Conservation (phyloP, 2,329 filamentous ascomycete species). For the Hypomyces rosellus region DNA sequence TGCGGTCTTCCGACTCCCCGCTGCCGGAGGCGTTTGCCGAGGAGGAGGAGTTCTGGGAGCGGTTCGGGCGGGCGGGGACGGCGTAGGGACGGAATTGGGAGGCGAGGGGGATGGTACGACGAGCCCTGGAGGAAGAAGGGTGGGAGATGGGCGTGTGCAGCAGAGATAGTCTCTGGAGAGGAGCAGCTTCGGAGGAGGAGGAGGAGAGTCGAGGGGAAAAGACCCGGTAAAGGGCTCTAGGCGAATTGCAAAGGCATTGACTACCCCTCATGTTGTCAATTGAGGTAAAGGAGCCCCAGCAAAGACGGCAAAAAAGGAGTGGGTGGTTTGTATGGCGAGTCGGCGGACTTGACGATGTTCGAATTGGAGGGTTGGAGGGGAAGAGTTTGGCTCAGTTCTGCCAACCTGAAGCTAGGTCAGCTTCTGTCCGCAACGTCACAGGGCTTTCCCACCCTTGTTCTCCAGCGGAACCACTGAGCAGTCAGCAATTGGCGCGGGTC, state of each 20-base stretch:
- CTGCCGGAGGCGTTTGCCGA: background rate
- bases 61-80: background rate
- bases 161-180: constrained; percentile 4
- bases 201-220: constrained; percentile 29
- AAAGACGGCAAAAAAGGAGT: background rate
- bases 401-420: background rate
- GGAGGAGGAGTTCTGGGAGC: background rate
- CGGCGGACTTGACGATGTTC: background rate
- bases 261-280: constrained; percentile 31
- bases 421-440: background rate
- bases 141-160: constrained; percentile 11
- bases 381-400: background rate
- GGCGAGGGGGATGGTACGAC: background rate
- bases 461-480: no score
- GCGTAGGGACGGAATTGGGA: constrained; percentile 7
- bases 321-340: background rate
- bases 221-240: constrained; percentile 40
- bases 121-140: background rate
- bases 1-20: constrained; percentile 14
- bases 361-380: background rate
- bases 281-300: constrained; percentile 1
- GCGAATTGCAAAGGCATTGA: constrained; percentile 37
- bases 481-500: no score
- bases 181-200: constrained; percentile 21
- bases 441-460: background rate